These are phyloP conservation scores for Rutidosis leptorrhynchoides DNA, from an alignment of 129 eudicot species.

Conservation along the genomic window DNA sequence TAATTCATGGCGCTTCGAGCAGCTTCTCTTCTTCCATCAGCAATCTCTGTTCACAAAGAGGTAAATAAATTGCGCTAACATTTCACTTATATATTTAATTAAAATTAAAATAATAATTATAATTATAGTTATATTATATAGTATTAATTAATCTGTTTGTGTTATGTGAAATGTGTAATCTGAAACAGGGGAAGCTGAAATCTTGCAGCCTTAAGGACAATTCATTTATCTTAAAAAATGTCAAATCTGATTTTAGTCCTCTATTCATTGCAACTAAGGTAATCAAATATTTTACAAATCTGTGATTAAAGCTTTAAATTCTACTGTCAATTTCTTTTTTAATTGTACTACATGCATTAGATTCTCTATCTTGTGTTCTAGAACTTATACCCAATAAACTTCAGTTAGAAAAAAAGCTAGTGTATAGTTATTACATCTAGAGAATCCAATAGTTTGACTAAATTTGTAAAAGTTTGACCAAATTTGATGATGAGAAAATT, in stretches of 20 bases:
- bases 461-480: too few relatives aligned
- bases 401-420: too few relatives aligned
- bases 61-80: constrained; percentile 22
- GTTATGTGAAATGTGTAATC: too few relatives aligned
- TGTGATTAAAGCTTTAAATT: too few relatives aligned
- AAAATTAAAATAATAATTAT: too few relatives aligned
- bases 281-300: neutral
- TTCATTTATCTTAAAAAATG: constrained; percentile 30
- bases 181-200: constrained; percentile 54
- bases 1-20: constrained; percentile 75
- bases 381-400: neutral
- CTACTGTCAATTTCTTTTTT: too few relatives aligned
- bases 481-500: too few relatives aligned
- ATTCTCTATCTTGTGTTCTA: neutral
- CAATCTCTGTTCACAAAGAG: constrained; percentile 67
- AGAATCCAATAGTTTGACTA: too few relatives aligned
- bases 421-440: too few relatives aligned
- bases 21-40: constrained; percentile 57
- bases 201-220: constrained; percentile 43
- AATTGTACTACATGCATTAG: neutral
- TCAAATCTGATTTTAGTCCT: constrained; percentile 53
- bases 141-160: constrained; percentile 6
- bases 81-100: too few relatives aligned
- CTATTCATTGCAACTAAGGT: constrained; percentile 57
- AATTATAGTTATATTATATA: neutral